phyloP scores from a whole-genome alignment of 805 yeast species.

The Yueomyces sinensis region DNA sequence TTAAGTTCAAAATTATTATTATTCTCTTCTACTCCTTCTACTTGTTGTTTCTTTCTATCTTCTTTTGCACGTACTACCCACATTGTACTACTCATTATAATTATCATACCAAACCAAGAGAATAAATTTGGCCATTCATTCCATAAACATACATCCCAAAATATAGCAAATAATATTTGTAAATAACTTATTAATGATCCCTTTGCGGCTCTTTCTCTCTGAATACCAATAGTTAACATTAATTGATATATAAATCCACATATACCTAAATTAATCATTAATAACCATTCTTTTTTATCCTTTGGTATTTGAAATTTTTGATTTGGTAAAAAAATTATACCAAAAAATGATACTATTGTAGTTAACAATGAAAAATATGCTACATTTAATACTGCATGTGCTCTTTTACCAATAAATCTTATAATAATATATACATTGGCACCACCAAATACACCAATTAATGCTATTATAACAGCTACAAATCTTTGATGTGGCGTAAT shows the following conservation, averaged over 20 bases:
- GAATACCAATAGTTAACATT: slow-evolving; percentile 66
- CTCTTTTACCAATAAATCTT: slow-evolving; percentile 59
- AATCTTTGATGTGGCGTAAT: slow-evolving; percentile 27
- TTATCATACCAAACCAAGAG: slow-evolving; percentile 51
- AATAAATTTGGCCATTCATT: slow-evolving; percentile 55
- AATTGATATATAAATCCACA: slow-evolving; percentile 77
- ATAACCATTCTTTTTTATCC: slow-evolving; percentile 50
- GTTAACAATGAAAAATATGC: slow-evolving; percentile 57
- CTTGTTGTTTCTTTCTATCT: too few species aligned
- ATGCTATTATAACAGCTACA: slow-evolving; percentile 45
- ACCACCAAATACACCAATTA: slow-evolving; percentile 57
- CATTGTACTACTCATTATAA: slow-evolving; percentile 53
- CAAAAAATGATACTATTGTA: slow-evolving; percentile 37
- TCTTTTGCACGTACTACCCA: slow-evolving; percentile 33
- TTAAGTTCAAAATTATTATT: too few species aligned
- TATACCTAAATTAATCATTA: slow-evolving; percentile 49
- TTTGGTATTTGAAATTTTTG: slow-evolving; percentile 47
- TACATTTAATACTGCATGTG: slow-evolving; percentile 70
- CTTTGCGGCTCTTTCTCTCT: slow-evolving; percentile 61
- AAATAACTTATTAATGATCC: slow-evolving; percentile 64
- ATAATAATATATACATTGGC: slow-evolving; percentile 54
- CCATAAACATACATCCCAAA: slow-evolving; percentile 63
- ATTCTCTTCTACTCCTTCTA: too few species aligned
- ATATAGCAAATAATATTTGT: slow-evolving; percentile 60
- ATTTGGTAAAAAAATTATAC: slow-evolving; percentile 44